A percentile compares a stretch with the other conserved stretches of the same genome.
Evolutionary conservation across 192 early-diverging fungal species (phyloP).

Genomic region (Coemansia sp.): DNA sequence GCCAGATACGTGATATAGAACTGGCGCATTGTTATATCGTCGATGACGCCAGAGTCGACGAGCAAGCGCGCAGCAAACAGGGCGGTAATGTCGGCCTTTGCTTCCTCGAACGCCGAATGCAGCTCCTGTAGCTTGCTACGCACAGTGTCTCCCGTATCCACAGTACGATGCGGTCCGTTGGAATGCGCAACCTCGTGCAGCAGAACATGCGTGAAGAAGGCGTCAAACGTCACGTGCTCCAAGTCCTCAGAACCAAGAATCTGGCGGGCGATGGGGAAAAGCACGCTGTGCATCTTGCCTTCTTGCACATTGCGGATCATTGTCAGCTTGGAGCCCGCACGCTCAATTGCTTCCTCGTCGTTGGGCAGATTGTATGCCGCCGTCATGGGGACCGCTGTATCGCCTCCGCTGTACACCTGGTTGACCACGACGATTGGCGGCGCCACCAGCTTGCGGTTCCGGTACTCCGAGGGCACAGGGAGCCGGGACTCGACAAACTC

Average conservation of each 20-base stretch:
- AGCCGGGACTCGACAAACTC: conserved; percentile 66
- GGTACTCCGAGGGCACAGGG: conserved; percentile 66
- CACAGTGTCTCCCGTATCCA: conserved; percentile 58
- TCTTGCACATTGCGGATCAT: conserved; percentile 78
- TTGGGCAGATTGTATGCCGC: conserved; percentile 79
- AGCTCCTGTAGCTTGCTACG: conserved; percentile 66
- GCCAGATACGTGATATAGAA: conserved; percentile 76
- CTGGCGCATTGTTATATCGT: conserved; percentile 58
- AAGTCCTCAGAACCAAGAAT: conserved; percentile 59
- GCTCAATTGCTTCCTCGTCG: conserved; percentile 70
- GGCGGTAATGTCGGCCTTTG: conserved; percentile 74
- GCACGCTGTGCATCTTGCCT: conserved; percentile 65
- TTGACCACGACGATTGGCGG: conserved; percentile 76
- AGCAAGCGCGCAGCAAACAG: conserved; percentile 63
- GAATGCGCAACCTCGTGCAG: conserved; percentile 75
- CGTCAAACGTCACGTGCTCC: conserved; percentile 61
- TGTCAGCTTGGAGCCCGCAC: conserved; percentile 67
- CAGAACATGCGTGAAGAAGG: conserved; percentile 71
- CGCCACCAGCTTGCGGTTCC: conserved; percentile 60
- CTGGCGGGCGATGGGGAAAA: conserved; percentile 61
- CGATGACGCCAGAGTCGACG: conserved; percentile 60
- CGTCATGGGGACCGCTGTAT: conserved; percentile 72
- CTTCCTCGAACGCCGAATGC: conserved; percentile 74
- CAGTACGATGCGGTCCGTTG: conserved; percentile 64
- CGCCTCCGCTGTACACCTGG: conserved; percentile 70